These are phyloP conservation scores for Malus hybrid DNA, from an alignment of 331 rosid genomes.

Conservation along the genomic window DNA sequence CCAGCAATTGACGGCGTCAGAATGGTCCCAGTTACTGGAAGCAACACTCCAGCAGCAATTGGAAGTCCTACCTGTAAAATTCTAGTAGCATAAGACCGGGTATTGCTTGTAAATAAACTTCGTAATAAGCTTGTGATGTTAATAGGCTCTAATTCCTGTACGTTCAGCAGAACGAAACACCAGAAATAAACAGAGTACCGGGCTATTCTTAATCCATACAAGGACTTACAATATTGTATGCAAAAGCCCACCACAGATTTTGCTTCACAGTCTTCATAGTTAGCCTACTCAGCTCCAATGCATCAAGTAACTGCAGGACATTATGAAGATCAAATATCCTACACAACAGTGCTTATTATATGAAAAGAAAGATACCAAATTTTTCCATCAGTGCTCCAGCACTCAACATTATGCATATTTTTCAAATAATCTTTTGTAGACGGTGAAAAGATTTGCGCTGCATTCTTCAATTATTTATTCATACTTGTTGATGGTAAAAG, in stretches of 20 bases:
- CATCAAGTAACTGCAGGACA: slow-evolving; percentile 79
- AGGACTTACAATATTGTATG: slow-evolving; percentile 79
- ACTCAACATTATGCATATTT: neutral
- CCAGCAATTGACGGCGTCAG: slow-evolving; percentile 97
- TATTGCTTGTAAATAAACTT: neutral
- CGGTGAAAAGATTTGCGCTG: neutral
- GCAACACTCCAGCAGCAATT: slow-evolving; percentile 86
- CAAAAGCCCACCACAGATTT: slow-evolving; percentile 98
- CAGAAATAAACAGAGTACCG: neutral
- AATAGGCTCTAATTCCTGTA: neutral
- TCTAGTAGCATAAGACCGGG: slow-evolving; percentile 7
- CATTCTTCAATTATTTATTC: neutral
- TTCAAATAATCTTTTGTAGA: neutral
- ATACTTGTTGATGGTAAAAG: neutral
- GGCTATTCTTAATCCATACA: neutral
- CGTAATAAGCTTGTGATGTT: neutral
- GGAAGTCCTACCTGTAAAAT: slow-evolving; percentile 85
- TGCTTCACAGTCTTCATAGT: slow-evolving; percentile 94
- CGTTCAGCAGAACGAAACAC: neutral
- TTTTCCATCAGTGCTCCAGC: neutral
- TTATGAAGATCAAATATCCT: slow-evolving; percentile 13
- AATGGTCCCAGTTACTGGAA: slow-evolving; percentile 75
- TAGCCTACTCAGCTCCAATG: slow-evolving; percentile 87
- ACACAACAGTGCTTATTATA: neutral
- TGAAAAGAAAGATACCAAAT: neutral